These are phyloP conservation scores for Zygosaccharomyces lentus DNA, from an alignment of 805 yeast species.

Conservation along the genomic window DNA sequence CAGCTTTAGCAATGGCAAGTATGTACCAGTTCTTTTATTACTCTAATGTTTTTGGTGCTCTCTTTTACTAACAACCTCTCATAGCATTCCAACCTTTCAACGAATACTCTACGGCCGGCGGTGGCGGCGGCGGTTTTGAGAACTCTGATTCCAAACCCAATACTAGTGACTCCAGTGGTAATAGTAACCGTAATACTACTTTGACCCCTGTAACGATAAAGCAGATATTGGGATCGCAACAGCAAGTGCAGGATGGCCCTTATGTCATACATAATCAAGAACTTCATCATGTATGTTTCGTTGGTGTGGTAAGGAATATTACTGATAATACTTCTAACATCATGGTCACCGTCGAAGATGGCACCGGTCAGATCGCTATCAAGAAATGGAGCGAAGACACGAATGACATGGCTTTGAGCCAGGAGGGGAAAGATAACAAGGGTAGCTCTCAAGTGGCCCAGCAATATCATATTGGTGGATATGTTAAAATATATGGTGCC, in stretches of 20 bases:
- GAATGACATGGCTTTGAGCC: conserved; percentile 29
- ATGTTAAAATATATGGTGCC: conserved; percentile 56
- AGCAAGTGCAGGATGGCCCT: conserved; percentile 61
- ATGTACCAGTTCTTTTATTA: conserved; percentile 2
- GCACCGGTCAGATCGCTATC: conserved; percentile 64
- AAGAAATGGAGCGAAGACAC: conserved; percentile 58
- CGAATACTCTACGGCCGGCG: conserved; percentile 32
- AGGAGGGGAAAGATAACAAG: conserved; percentile 23
- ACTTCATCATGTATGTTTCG: conserved; percentile 57
- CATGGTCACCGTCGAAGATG: conserved; percentile 65
- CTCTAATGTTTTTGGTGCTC: neutral
- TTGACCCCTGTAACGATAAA: conserved; percentile 70
- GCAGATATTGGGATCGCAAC: conserved; percentile 60
- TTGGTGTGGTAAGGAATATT: conserved; percentile 67
- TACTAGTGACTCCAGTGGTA: conserved; percentile 20
- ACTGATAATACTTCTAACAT: conserved; percentile 54
- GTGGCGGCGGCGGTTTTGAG: conserved; percentile 34
- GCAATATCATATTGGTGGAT: conserved; percentile 45
- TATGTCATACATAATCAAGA: conserved; percentile 57
- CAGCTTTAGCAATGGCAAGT: conserved; percentile 14
- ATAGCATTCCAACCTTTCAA: conserved; percentile 33
- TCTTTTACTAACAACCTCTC: conserved; percentile 5
- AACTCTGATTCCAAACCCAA: conserved; percentile 25
- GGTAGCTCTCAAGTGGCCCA: conserved; percentile 34
- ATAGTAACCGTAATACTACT: conserved; percentile 25